Percentiles rank a stretch among this genome's conserved stretches.
These are phyloP conservation scores for Pichia kluyveri DNA, from an alignment of 805 yeast species.

Conservation along the genomic window DNA sequence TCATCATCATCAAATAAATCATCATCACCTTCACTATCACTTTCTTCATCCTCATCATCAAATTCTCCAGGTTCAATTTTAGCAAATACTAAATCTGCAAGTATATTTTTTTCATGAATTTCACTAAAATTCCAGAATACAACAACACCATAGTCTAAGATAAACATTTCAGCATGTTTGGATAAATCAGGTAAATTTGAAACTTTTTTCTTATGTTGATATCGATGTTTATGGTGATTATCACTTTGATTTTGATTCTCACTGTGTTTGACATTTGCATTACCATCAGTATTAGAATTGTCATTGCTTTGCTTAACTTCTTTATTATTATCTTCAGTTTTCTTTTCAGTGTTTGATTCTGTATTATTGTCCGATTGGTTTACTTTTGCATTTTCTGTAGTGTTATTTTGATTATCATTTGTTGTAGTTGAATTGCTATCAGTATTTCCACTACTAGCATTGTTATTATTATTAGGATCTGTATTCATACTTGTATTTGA, in stretches of 20 bases:
- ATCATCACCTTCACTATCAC: slow-evolving; percentile 22
- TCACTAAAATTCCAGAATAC: slow-evolving; percentile 97
- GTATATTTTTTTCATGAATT: slow-evolving; percentile 81
- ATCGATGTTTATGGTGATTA: neutral
- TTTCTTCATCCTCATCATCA: slow-evolving; percentile 33
- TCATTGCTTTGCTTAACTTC: neutral
- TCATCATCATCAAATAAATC: slow-evolving; percentile 6
- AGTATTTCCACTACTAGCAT: no score
- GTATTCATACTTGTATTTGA: neutral
- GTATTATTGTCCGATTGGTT: no score
- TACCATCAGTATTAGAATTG: no score
- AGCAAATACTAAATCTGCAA: slow-evolving; percentile 85
- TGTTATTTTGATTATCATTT: no score
- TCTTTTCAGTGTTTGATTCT: no score
- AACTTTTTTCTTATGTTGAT: slow-evolving; percentile 8
- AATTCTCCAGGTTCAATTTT: slow-evolving; percentile 32
- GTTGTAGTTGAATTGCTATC: no score
- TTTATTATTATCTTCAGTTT: neutral
- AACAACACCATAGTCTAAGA: slow-evolving; percentile 89
- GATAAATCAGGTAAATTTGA: slow-evolving; percentile 34
- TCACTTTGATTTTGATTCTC: neutral
- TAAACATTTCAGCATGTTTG: slow-evolving; percentile 79
- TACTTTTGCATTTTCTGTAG: no score
- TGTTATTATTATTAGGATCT: neutral
- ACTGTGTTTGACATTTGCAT: no score